Conservation (phyloP, 2,329 filamentous ascomycete species). For the Diplodia corticola region DNA sequence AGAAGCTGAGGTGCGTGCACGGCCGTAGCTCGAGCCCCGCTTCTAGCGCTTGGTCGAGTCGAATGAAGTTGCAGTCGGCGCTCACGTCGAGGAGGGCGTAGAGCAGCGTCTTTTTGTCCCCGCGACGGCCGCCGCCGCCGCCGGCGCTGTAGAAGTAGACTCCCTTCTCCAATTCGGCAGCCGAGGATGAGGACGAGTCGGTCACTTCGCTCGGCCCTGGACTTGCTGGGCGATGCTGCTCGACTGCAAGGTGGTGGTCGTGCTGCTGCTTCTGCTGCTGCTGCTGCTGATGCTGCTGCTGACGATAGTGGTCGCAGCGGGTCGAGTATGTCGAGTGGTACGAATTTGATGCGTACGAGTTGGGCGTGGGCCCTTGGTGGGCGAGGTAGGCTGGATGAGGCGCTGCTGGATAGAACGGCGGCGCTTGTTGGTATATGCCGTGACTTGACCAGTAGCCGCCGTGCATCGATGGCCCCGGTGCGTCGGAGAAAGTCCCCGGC, state of each 20-base stretch:
- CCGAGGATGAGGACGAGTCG: neutral
- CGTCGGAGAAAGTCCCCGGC: neutral
- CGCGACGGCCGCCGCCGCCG: no score
- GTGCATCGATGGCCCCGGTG: neutral
- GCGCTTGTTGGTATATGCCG: neutral
- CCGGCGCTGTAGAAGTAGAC: neutral
- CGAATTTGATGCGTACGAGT: neutral
- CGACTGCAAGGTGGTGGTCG: neutral
- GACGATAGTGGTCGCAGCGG: neutral
- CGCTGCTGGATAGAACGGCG: neutral
- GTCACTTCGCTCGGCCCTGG: neutral
- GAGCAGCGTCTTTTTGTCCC: slow-evolving; percentile 29
- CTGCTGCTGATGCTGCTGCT: neutral
- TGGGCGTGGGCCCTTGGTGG: neutral
- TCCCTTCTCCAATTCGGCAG: neutral
- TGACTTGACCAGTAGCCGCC: neutral
- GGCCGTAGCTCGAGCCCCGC: neutral
- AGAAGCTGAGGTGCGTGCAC: neutral
- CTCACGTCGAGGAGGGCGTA: slow-evolving; percentile 32
- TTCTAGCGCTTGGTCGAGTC: neutral
- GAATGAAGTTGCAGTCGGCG: neutral
- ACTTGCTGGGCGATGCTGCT: neutral
- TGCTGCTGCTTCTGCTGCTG: neutral
- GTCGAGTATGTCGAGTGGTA: neutral
- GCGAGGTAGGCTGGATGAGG: neutral